phyloP scores from a whole-genome alignment of 371 early-diverging fungal genomes.

The Mortierella sp. region DNA sequence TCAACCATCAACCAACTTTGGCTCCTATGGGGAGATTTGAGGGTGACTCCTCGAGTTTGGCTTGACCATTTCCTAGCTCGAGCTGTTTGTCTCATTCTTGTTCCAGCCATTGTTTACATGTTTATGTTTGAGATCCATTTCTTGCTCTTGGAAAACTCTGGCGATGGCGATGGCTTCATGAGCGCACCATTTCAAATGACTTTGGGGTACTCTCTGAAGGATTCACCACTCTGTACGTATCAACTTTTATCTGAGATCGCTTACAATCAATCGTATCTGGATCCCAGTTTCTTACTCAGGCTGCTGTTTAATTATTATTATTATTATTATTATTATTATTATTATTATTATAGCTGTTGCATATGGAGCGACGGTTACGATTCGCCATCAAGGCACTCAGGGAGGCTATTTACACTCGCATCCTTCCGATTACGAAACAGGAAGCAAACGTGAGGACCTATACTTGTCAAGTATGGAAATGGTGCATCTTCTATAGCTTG shows the following conservation, averaged over 20 bases:
- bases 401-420: conserved; percentile 94
- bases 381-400: conserved; percentile 79
- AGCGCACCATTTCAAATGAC: conserved; percentile 81
- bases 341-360: conserved; percentile 73
- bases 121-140: conserved; percentile 91
- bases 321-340: conserved; percentile 29
- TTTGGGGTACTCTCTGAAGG: conserved; percentile 59
- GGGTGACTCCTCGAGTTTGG: conserved; percentile 57
- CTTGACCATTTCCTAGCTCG: conserved; percentile 70
- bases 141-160: conserved; percentile 65
- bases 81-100: conserved; percentile 77
- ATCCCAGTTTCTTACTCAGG: not conserved
- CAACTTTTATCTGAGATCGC: not conserved
- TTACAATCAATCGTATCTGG: not conserved
- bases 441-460: conserved; percentile 74
- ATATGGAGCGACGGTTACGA: conserved; percentile 82
- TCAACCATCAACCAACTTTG: conserved; percentile 92
- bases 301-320: no score
- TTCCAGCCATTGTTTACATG: conserved; percentile 88
- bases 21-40: conserved; percentile 82
- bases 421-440: conserved; percentile 78
- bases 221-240: conserved; percentile 37
- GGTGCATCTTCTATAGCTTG: no score
- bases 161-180: conserved; percentile 88
- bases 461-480: not conserved